phyloP scores from a whole-genome alignment of 305 asterid genomes.

The Fraxinus dipetala region DNA sequence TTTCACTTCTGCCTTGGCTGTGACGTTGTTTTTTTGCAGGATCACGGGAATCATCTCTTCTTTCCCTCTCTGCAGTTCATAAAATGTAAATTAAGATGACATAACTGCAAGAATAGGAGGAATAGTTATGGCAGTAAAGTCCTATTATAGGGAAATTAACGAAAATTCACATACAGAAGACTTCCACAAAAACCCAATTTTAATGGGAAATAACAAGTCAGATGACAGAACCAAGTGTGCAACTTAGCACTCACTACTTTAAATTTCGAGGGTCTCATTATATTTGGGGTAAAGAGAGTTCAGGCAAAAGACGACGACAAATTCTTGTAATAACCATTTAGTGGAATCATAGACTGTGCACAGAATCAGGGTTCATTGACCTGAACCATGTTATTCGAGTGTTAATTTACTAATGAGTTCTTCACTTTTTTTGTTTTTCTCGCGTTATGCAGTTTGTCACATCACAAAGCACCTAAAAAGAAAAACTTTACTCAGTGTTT shows the following conservation, averaged over 20 bases:
- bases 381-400: neutral
- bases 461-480: neutral
- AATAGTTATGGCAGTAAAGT: neutral
- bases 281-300: neutral
- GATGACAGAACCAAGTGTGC: neutral
- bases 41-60: constrained; percentile 55
- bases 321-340: neutral
- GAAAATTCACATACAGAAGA: neutral
- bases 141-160: neutral
- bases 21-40: constrained; percentile 62
- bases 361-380: neutral
- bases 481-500: neutral
- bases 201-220: neutral
- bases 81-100: neutral
- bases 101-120: neutral
- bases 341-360: neutral
- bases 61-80: constrained; percentile 47
- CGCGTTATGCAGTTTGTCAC: neutral
- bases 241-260: neutral
- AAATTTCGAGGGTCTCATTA: neutral
- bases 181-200: neutral
- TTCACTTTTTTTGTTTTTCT: neutral
- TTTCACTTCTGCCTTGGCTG: constrained; percentile 66
- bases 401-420: neutral
- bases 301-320: neutral